Base-by-base conservation (phyloP, 192 early-diverging fungal species). In the Cetraspora pellucida region DNA sequence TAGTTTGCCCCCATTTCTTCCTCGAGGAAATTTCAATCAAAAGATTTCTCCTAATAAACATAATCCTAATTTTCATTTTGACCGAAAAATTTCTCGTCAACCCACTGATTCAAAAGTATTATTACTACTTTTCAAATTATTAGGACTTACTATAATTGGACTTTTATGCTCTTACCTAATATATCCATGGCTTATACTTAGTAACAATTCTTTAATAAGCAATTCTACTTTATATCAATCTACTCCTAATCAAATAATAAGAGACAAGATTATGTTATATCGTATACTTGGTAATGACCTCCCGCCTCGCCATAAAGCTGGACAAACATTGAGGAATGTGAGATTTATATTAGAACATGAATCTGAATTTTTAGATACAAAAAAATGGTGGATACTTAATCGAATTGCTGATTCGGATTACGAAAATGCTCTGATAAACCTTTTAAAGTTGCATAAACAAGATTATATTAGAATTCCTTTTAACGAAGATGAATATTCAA, bases 231-330 rank as follows among this genome's bases (percentile, higher is more conserved):
- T 7, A 37, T 37, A 37, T 37, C 3, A 37, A 37, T 7, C 37
- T 37, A 37, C 7, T 6, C 37, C 37, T 37, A 37, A 37, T 37
- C 1, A 2, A 37, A 37, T 37, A 37, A 37, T 37, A 79, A 82
- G 31, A 77, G 82, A 82, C 72, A 79, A 87, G 28, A 81, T 89
- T 61, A 64, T 82, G 0, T 71, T 88, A 11, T 86, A 87, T 71
- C 83, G 88, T 47, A 88, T 91, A 58, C 77, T 90, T 45, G 89
- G 89, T 52, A 90, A 90, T 64, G 89, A 90, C 68, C 74, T 90
- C 21, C 89, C 89, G 10, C 89, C 89, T 66, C 81, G 89, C 13
- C 89, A 90, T 74, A 85, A 87, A 27, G 81, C 83, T 37, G 89
- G 89, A 14, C 89, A 90, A 55, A 89, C 87, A 1, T 79, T 88